Evolutionary conservation across 148 eudicot genomes (phyloP).

Genomic region (Rhododendron henanense): DNA sequence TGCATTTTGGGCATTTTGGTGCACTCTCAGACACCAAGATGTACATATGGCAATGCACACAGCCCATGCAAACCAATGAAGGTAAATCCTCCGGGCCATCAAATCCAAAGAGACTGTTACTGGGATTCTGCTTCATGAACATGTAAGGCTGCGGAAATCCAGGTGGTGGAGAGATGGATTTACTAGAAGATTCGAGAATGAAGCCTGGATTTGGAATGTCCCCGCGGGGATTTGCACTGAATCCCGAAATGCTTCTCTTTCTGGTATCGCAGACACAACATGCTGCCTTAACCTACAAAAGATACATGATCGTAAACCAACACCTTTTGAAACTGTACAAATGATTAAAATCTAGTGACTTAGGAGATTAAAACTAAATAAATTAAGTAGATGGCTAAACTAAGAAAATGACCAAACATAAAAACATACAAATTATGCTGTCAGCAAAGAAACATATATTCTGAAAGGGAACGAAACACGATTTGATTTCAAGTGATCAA

Average conservation of each 20-base stretch:
- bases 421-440: background rate
- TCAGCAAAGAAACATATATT: background rate
- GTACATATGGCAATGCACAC: background rate
- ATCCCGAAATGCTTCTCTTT: background rate
- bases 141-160: background rate
- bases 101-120: background rate
- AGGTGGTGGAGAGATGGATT: background rate
- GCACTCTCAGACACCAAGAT: background rate
- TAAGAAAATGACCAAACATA: background rate
- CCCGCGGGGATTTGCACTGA: background rate
- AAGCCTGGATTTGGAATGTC: background rate
- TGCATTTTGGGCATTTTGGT: constrained; percentile 6
- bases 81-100: background rate
- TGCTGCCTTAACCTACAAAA: background rate
- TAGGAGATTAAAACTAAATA: background rate
- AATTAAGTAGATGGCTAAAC: background rate
- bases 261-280: too few relatives aligned
- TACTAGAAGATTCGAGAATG: background rate
- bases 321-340: background rate
- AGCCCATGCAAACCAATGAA: constrained; percentile 4
- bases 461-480: background rate
- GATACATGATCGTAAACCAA: background rate
- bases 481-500: background rate
- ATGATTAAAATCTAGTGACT: background rate
- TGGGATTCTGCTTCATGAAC: background rate